Evolutionary conservation across 306 rosid species (phyloP).

Genomic region (Comarum palustre): DNA sequence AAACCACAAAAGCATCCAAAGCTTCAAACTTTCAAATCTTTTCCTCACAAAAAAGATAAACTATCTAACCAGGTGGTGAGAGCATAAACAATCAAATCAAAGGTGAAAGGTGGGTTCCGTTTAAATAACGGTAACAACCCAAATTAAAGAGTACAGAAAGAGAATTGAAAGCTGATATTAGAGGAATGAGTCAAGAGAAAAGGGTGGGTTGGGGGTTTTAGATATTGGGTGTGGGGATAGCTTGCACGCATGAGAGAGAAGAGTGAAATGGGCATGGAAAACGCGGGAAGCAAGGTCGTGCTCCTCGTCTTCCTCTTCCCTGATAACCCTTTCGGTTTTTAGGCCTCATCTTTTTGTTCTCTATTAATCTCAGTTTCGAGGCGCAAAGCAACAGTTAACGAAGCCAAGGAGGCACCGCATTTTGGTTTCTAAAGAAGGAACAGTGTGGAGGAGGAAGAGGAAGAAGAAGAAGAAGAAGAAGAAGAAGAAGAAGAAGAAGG

Average conservation of each 20-base stretch:
- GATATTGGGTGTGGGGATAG: constrained; percentile 38
- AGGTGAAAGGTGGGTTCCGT: constrained; percentile 4
- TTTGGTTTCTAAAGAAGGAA: neutral
- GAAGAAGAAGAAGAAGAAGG: no score
- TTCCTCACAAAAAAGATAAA: constrained; percentile 27
- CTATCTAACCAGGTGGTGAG: constrained; percentile 23
- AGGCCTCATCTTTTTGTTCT: neutral
- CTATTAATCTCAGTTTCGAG: constrained; percentile 33
- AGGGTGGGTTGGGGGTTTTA: constrained; percentile 17
- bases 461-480: no score
- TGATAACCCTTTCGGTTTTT: neutral
- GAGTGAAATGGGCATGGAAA: constrained; percentile 48
- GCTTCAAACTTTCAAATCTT: constrained; percentile 15
- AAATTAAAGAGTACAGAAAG: constrained; percentile 4
- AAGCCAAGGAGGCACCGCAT: neutral
- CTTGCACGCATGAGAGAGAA: constrained; percentile 84
- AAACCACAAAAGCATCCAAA: constrained; percentile 9
- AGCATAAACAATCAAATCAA: constrained; percentile 24
- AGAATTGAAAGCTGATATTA: constrained; percentile 44
- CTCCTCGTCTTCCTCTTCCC: constrained; percentile 13
- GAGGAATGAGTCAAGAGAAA: constrained; percentile 33
- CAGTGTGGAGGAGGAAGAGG: neutral
- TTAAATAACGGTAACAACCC: constrained; percentile 7
- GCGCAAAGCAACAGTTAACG: constrained; percentile 46
- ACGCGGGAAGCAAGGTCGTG: constrained; percentile 62